These are phyloP conservation scores for Curvularia verruculosa DNA, from an alignment of 2,329 filamentous ascomycete species.

Conservation along the genomic window DNA sequence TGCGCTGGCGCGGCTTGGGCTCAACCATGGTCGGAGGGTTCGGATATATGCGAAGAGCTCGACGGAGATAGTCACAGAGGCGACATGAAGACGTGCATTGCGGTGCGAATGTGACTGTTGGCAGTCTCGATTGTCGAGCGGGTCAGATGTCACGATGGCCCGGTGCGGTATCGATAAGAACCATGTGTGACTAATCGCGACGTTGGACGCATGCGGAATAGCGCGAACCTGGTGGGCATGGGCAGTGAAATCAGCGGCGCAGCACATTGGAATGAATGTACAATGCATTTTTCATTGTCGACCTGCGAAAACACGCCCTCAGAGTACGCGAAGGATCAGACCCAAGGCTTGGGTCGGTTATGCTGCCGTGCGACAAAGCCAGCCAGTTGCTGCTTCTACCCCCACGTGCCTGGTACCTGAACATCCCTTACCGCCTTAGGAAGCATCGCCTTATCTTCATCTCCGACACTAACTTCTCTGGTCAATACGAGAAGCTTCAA, in stretches of 20 bases:
- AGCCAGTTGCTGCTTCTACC: slow-evolving; percentile 5
- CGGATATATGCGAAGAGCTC: background rate
- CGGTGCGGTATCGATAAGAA: slow-evolving; percentile 13
- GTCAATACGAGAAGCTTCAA: slow-evolving; percentile 1
- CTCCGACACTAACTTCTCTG: slow-evolving; percentile 24
- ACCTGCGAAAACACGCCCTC: background rate
- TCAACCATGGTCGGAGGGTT: slow-evolving; percentile 39
- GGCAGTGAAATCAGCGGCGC: background rate
- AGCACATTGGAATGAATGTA: background rate
- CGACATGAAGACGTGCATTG: slow-evolving; percentile 16
- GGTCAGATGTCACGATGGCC: slow-evolving; percentile 11
- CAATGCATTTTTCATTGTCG: background rate
- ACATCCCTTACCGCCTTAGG: slow-evolving; percentile 25
- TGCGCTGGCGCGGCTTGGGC: slow-evolving; percentile 41
- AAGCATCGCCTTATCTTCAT: slow-evolving; percentile 30
- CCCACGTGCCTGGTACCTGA: slow-evolving; percentile 15
- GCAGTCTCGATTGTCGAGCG: slow-evolving; percentile 12
- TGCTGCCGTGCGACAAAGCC: slow-evolving; percentile 2
- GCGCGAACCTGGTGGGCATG: background rate
- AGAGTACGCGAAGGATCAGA: slow-evolving; percentile 5
- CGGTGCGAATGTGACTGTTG: slow-evolving; percentile 6
- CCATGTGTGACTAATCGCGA: slow-evolving; percentile 10
- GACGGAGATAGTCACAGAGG: slow-evolving; percentile 23
- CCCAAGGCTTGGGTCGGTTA: background rate
- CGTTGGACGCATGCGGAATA: background rate